Conservation (phyloP, 306 rosid genomes). For the Dryas alaskensis region DNA sequence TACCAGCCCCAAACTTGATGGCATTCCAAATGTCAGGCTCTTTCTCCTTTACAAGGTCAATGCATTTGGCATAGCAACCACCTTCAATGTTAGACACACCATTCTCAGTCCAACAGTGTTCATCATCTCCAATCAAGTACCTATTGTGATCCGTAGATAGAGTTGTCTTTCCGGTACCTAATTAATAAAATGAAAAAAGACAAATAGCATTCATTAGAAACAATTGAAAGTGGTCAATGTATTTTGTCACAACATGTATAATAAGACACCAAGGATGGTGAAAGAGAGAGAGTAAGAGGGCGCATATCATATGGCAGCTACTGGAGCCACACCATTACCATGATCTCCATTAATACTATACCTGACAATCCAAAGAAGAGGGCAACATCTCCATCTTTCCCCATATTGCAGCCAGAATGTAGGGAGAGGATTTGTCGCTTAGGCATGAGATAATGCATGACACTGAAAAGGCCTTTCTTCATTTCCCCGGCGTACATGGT, state of each 20-base stretch:
- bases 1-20: conserved; percentile 60
- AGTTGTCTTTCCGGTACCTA: conserved; percentile 51
- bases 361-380: conserved; percentile 97
- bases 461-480: conserved; percentile 91
- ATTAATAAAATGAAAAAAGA: not conserved
- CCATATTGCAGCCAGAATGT: conserved; percentile 91
- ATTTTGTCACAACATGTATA: not conserved
- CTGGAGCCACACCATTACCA: conserved; percentile 25
- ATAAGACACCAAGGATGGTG: conserved; percentile 20
- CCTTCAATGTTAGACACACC: conserved; percentile 62
- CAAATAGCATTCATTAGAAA: not conserved
- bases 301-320: conserved; percentile 11
- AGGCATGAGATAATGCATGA: conserved; percentile 96
- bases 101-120: conserved; percentile 49
- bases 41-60: conserved; percentile 50
- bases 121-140: conserved; percentile 53
- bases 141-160: conserved; percentile 55
- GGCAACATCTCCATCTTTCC: conserved; percentile 83
- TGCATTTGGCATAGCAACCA: conserved; percentile 56
- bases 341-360: conserved; percentile 35
- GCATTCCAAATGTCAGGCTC: conserved; percentile 63
- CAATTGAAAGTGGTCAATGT: not conserved
- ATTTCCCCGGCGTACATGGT: conserved; percentile 94
- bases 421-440: conserved; percentile 73
- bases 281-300: conserved; percentile 22